Base-by-base conservation (phyloP, 805 yeast species). In the Candida suzukii region DNA sequence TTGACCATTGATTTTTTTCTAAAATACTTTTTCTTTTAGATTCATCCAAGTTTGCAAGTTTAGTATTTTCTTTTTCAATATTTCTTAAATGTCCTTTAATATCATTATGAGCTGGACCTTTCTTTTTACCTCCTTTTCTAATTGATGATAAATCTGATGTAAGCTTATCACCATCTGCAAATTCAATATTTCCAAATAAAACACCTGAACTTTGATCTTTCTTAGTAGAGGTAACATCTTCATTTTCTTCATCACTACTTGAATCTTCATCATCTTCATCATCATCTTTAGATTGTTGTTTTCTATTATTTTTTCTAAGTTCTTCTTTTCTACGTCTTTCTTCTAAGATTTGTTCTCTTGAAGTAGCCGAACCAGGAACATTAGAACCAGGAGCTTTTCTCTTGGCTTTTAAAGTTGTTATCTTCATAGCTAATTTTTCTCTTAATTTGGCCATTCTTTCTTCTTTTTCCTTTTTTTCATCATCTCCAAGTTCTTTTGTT, bases 341-440 rank as follows among this genome's bases (percentile, higher is more conserved):
- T 48, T 77, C 86, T 41, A 85, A 58, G 31, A 83, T 70, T 58
- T 84, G 90, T 50, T 88, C 95, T 61, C 97, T 73, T 11, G 91
- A 85, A 44, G 80, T 73, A 14, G 90, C 88, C 0, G 96, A 93
- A 20, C 96, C 96, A 4, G 73, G 68, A 4, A 71, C 78, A 36
- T 78, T 81, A 1, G 90, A 67, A 2, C 98, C 98, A 1, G 95
- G 93, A 1, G 98, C 99, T 54, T 83, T 90, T 58, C 99, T 79
- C 62, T 77, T 83, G 41, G 81, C 88, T 50, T 80, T 78, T 65
- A 93, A 54, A 9, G 64, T 65, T 42, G 68, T 74, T 48, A 93
- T 90, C 59, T 80, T 86, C 16, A 73, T 74, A 24, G 91, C 81
- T 35, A 93, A 73, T 58, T 83, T 83, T n/a, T 80, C 83, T 54